phyloP scores from a whole-genome alignment of 2,329 filamentous ascomycete genomes.

The Venturia effusa region DNA sequence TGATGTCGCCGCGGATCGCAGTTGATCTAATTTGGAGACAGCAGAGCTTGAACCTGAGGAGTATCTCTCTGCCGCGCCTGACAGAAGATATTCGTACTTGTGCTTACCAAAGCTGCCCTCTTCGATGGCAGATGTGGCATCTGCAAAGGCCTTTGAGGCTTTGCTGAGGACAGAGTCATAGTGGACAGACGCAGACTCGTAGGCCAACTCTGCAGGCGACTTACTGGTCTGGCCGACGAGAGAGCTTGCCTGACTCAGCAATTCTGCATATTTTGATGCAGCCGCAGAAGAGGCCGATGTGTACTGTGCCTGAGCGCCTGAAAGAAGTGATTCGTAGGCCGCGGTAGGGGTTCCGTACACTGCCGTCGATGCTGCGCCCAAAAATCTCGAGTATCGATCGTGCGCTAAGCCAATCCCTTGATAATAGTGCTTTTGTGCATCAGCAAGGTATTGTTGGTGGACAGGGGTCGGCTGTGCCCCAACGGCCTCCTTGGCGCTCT shows the following conservation, averaged over 20 bases:
- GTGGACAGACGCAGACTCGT: conserved; percentile 32
- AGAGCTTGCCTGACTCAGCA: conserved; percentile 30
- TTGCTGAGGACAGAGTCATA: conserved; percentile 21
- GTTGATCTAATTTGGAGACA: conserved; percentile 24
- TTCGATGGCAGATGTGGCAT: conserved; percentile 21
- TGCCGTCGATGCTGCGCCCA: conserved; percentile 60
- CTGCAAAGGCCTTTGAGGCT: conserved; percentile 23
- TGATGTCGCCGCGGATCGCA: conserved; percentile 23
- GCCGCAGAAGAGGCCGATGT: conserved; percentile 31
- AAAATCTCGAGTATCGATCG: conserved; percentile 65
- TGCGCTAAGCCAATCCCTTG: conserved; percentile 70
- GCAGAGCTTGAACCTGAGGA: conserved; percentile 22
- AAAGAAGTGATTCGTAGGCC: conserved; percentile 29
- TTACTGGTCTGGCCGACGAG: conserved; percentile 35
- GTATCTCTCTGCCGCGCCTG: neutral
- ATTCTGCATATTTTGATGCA: conserved; percentile 25
- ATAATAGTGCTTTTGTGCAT: conserved; percentile 60
- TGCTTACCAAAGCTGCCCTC: conserved; percentile 9
- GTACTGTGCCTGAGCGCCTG: conserved; percentile 22
- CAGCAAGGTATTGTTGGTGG: conserved; percentile 44
- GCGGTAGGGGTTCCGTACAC: conserved; percentile 54
- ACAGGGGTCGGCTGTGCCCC: conserved; percentile 50
- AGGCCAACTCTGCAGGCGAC: conserved; percentile 40
- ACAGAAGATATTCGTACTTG: neutral
- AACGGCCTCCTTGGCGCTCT: conserved; percentile 54